These are phyloP conservation scores for Cornus florida DNA, from an alignment of 148 eudicot genomes.

Conservation along the genomic window DNA sequence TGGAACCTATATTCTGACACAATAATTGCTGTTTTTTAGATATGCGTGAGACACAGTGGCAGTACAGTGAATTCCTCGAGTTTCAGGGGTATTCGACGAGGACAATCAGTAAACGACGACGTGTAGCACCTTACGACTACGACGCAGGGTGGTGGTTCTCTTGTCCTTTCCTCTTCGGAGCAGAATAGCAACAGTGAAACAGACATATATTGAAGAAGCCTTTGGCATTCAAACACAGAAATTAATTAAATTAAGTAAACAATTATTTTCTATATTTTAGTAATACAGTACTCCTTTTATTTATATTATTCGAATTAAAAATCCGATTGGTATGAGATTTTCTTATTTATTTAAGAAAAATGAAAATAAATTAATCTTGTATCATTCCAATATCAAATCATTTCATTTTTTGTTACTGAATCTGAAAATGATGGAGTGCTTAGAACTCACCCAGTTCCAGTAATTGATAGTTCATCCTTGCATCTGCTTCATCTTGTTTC, in stretches of 20 bases:
- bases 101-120: background rate
- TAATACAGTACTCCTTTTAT: no score
- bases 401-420: background rate
- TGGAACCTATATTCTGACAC: no score
- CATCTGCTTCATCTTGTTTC: background rate
- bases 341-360: background rate
- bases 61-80: background rate
- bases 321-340: background rate
- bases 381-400: background rate
- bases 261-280: no score
- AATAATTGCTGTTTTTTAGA: background rate
- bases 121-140: background rate
- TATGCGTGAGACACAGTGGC: background rate
- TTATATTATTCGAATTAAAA: no score
- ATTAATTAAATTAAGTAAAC: no score
- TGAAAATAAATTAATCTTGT: background rate
- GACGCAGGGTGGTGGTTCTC: background rate
- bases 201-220: background rate
- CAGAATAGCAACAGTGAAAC: background rate
- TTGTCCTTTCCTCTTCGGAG: background rate
- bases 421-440: background rate
- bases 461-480: background rate
- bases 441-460: background rate
- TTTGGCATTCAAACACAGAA: background rate
- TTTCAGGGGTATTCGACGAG: background rate